These are phyloP conservation scores for Mortierella sp. DNA, from an alignment of 371 early-diverging fungal genomes.

Conservation along the genomic window DNA sequence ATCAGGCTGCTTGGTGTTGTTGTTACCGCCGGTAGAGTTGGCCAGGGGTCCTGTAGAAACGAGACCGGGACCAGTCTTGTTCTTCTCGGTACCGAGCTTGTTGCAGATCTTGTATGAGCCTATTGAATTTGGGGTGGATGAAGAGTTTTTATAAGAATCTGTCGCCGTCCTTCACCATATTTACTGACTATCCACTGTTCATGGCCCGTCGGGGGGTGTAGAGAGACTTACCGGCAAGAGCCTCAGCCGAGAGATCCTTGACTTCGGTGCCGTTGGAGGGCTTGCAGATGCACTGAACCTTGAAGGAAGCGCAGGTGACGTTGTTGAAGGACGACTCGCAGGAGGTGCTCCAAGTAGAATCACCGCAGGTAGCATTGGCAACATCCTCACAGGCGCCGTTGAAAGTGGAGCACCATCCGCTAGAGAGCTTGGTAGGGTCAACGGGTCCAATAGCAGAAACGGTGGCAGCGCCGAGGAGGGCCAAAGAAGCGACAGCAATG, in stretches of 20 bases:
- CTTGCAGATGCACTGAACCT: constrained; percentile 26
- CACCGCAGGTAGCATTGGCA: constrained; percentile 18
- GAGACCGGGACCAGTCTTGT: constrained; percentile 22
- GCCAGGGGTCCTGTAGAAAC: constrained; percentile 29
- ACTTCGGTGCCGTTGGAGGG: constrained; percentile 9
- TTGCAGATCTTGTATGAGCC: constrained; percentile 21
- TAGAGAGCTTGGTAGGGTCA: constrained; percentile 31
- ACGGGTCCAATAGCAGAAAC: constrained; percentile 34
- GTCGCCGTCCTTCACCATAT: too few relatives aligned
- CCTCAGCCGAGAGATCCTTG: constrained; percentile 28
- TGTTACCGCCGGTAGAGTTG: not conserved
- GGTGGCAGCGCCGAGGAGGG: constrained; percentile 10
- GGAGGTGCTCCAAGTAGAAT: constrained; percentile 3
- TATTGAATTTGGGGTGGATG: not conserved
- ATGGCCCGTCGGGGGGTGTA: too few relatives aligned
- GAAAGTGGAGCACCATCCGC: constrained; percentile 27
- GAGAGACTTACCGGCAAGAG: constrained; percentile 7
- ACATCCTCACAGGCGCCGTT: constrained; percentile 3
- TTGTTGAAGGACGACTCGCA: constrained; percentile 27
- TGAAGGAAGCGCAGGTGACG: constrained; percentile 23
- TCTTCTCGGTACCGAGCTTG: constrained; percentile 19
- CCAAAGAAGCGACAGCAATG: constrained; percentile 2
- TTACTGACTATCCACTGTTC: too few relatives aligned
- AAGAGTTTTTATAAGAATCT: too few relatives aligned
- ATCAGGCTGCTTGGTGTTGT: not conserved